Evolutionary conservation across 2,329 filamentous ascomycete genomes (phyloP), one percentile per base, ranked within the genome.

Genomic region (Penicillium sclerotiorum): DNA sequence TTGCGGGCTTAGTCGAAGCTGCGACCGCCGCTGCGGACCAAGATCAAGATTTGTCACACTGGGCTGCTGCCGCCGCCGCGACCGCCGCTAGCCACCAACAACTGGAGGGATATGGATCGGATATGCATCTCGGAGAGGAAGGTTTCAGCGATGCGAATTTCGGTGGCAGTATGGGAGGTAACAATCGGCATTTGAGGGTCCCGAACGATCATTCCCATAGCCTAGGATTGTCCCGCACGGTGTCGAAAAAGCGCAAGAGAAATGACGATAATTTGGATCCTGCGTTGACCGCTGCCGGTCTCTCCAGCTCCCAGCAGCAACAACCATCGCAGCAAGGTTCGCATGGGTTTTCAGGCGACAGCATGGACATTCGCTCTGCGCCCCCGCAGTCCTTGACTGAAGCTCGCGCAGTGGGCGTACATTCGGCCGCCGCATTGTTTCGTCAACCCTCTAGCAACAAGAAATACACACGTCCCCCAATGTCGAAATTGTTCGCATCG

Each of bases 401-500:
- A 53, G 73, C 76, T 38, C 76, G 76, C 25, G 71, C 77, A 18
- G 73, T 74, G 30, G 79, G 77, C 40, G 71, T 81, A 5, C 78
- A 81, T 63, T 80, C 74, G n/a, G 75, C 79, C 1, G 77, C 77
- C 1, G 78, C 80, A 3, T 68, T 82, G 8, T 82, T 82, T 55
- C 73, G 80, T 11, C 73, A 75, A 37, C 72, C 74, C 4, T 77
- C 74, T 3, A 71, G 71, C 27, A 74, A 76, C 43, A 80, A 80
- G 62, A 83, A 83, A 58, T 77, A 80, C 58, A 83, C 80, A 1
- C 76, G 80, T 1, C 80, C 80, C 17, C 78, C 80, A 4, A 81
- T 83, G 72, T 80, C 79, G 33, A 82, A 80, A 52, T 69, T 84
- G 30, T 83, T 81, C 57, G 67, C 77, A 22, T 82, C 80, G 1